phyloP scores from a whole-genome alignment of 192 early-diverging fungal species.

The Umbelopsis vinacea region DNA sequence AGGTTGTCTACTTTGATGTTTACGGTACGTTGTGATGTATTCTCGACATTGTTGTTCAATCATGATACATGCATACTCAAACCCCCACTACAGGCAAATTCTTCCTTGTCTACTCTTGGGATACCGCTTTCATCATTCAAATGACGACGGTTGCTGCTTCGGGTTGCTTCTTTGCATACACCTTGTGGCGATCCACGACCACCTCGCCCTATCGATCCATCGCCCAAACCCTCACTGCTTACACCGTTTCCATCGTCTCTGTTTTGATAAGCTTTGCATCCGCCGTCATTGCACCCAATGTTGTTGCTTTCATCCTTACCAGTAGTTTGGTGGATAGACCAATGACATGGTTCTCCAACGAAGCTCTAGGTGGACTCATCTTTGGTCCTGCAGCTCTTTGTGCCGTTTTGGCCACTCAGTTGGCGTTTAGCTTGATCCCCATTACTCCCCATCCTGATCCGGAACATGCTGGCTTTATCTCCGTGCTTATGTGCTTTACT shows the following conservation, averaged over 20 bases:
- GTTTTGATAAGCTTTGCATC: conserved; percentile 35
- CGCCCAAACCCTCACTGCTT: conserved; percentile 23
- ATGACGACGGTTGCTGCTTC: conserved; percentile 40
- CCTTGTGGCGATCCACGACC: conserved; percentile 19
- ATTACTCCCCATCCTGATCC: conserved; percentile 41
- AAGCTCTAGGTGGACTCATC: conserved; percentile 56
- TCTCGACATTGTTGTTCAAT: neutral
- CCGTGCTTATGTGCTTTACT: conserved; percentile 26
- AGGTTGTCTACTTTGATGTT: conserved; percentile 67
- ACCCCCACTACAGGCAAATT: conserved; percentile 36
- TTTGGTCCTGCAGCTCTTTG: conserved; percentile 53
- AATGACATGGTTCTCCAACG: conserved; percentile 66
- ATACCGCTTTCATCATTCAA: conserved; percentile 55
- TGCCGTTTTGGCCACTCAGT: conserved; percentile 47
- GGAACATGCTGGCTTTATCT: conserved; percentile 39
- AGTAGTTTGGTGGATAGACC: conserved; percentile 31
- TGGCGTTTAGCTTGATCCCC: conserved; percentile 31
- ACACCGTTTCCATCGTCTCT: conserved; percentile 31
- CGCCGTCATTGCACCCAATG: conserved; percentile 35
- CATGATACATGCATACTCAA: too few relatives aligned
- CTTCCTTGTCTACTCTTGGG: conserved; percentile 66
- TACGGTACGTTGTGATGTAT: conserved; percentile 45
- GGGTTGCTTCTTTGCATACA: conserved; percentile 30
- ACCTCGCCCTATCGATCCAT: conserved; percentile 41
- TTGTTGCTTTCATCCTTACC: conserved; percentile 32